phyloP scores from a whole-genome alignment of 306 rosid genomes.

The Ormosia semicastrata region DNA sequence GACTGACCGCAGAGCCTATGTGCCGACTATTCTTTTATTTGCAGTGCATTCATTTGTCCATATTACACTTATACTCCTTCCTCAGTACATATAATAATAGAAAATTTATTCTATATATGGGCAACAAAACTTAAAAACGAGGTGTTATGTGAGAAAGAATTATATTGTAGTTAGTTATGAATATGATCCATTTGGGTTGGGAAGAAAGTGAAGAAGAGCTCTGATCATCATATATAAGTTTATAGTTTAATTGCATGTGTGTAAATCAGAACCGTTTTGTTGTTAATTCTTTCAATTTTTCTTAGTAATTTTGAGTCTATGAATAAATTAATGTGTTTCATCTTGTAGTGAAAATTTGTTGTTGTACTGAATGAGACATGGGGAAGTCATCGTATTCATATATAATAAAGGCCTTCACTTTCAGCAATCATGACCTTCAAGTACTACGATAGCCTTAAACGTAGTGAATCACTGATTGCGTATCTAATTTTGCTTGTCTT shows the following conservation, averaged over 20 bases:
- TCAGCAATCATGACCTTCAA: conserved; percentile 28
- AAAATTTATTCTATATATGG: background rate
- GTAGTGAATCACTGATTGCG: conserved; percentile 23
- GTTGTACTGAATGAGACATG: background rate
- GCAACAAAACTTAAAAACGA: background rate
- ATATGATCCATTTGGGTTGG: background rate
- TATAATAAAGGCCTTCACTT: conserved; percentile 15
- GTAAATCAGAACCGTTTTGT: background rate
- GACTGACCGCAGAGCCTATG: conserved; percentile 22
- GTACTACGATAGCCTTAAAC: background rate
- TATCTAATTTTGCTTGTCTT: conserved; percentile 23
- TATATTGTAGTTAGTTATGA: no score
- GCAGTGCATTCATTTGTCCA: background rate
- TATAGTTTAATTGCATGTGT: background rate
- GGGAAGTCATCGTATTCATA: background rate
- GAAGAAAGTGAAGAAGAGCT: background rate
- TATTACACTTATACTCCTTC: background rate
- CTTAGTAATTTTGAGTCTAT: background rate
- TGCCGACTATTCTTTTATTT: conserved; percentile 3
- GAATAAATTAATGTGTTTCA: background rate
- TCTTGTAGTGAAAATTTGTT: background rate
- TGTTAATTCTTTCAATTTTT: background rate
- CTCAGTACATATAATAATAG: background rate
- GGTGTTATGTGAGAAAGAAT: background rate
- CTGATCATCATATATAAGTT: background rate